phyloP scores from a whole-genome alignment of 1,284 basidiomycete species.

The Mycena citricolor region DNA sequence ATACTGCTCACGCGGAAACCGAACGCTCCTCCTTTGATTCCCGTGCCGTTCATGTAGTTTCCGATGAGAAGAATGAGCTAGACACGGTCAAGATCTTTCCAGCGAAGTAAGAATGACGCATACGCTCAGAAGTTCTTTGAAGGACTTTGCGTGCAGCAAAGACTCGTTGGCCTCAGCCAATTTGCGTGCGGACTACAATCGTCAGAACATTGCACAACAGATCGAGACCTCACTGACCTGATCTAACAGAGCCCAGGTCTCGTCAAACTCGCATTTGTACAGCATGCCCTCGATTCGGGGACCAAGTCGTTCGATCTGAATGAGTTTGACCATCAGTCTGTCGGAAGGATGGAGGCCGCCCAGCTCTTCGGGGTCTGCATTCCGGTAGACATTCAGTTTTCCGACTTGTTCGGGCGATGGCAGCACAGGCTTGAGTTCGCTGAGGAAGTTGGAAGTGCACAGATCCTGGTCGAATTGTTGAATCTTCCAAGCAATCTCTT shows the following conservation, averaged over 20 bases:
- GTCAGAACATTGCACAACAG: conserved; percentile 12
- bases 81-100: conserved; percentile 22
- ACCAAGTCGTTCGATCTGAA: conserved; percentile 91
- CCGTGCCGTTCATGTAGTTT: conserved; percentile 98
- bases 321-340: conserved; percentile 94
- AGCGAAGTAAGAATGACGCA: conserved; percentile 27
- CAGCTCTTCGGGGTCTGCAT: conserved; percentile 86
- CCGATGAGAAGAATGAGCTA: conserved; percentile 93
- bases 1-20: conserved; percentile 98
- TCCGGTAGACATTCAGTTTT: conserved; percentile 89
- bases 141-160: conserved; percentile 74
- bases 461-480: conserved; percentile 82
- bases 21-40: conserved; percentile 95
- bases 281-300: conserved; percentile 94
- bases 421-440: conserved; percentile 81
- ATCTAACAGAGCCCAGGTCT: conserved; percentile 73
- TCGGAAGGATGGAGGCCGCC: conserved; percentile 90
- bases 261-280: conserved; percentile 84
- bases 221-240: conserved; percentile 38
- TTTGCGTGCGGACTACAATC: conserved; percentile 69
- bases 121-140: conserved; percentile 86
- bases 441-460: conserved; percentile 85
- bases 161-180: conserved; percentile 79
- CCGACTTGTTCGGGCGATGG: conserved; percentile 91
- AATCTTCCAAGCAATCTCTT: conserved; percentile 82